phyloP scores from a whole-genome alignment of 2,329 filamentous ascomycete species.

The Claviceps sp. region DNA sequence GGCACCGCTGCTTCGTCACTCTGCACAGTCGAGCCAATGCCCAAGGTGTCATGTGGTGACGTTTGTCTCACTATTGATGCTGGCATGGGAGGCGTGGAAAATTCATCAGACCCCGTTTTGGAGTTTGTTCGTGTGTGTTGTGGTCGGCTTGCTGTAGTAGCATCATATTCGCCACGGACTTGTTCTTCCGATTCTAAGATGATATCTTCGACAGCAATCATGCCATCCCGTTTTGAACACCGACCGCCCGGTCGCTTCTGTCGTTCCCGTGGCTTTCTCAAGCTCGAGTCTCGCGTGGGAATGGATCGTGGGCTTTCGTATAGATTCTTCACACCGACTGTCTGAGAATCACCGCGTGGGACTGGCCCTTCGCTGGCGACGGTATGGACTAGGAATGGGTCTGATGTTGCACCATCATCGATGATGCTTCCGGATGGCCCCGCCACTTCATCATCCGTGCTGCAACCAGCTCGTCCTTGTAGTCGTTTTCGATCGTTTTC shows the following conservation, averaged over 20 bases:
- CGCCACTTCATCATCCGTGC: conserved; percentile 11
- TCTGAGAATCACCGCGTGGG: conserved; percentile 12
- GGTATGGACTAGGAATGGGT: conserved; percentile 38
- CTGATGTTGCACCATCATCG: conserved; percentile 20
- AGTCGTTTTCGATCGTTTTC: conserved; percentile 47
- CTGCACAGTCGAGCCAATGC: conserved; percentile 18
- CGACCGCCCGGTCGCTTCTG: conserved; percentile 39
- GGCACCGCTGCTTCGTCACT: conserved; percentile 57
- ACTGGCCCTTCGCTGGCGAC: conserved; percentile 42
- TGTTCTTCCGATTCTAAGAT: conserved; percentile 31
- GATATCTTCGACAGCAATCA: conserved; percentile 20
- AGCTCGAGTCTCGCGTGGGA: conserved; percentile 54
- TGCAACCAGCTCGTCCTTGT: conserved; percentile 14
- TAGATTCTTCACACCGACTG: conserved; percentile 9
- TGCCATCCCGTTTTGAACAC: conserved; percentile 35
- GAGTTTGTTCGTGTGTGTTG: conserved; percentile 2
- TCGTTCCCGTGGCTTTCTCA: conserved; percentile 41
- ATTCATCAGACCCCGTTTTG: conserved; percentile 10
- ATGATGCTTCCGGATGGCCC: conserved; percentile 18
- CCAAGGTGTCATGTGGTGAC: conserved; percentile 13
- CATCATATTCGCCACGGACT: neutral
- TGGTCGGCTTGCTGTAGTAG: neutral
- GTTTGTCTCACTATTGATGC: conserved; percentile 9
- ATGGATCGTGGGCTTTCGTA: conserved; percentile 38
- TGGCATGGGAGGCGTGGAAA: conserved; percentile 8